phyloP scores from a whole-genome alignment of 2,329 filamentous ascomycete genomes.

The Sporothrix curviconia region DNA sequence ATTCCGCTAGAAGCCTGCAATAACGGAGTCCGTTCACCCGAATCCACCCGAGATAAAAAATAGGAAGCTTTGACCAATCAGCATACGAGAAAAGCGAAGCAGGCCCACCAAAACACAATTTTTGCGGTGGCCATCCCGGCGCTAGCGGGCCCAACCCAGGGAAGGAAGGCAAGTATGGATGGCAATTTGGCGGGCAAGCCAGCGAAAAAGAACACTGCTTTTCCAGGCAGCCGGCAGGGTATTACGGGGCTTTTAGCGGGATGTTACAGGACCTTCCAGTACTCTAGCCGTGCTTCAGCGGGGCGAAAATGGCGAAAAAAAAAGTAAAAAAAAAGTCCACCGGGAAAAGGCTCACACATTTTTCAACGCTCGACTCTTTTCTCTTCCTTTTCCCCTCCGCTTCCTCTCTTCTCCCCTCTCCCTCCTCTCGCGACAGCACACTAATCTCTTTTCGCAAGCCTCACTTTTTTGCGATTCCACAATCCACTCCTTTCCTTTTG shows the following conservation, averaged over 20 bases:
- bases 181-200: neutral
- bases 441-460: conserved; percentile 1
- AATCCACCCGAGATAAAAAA: conserved; percentile 21
- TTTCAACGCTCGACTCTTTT: conserved; percentile 5
- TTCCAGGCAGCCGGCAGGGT: no score
- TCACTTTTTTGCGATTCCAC: neutral
- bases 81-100: neutral
- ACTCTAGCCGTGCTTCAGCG: no score
- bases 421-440: neutral
- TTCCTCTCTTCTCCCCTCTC: conserved; percentile 18
- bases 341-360: conserved; percentile 16
- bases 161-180: conserved; percentile 1
- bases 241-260: no score
- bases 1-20: neutral
- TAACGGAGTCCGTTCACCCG: conserved; percentile 18
- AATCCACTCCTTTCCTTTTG: conserved; percentile 26
- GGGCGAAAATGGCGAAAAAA: neutral
- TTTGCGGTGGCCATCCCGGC: conserved; percentile 7
- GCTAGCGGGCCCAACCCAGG: conserved; percentile 2
- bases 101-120: neutral
- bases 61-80: conserved; percentile 1
- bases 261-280: no score
- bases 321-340: conserved; percentile 1
- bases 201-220: no score
- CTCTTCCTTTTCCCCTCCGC: neutral